These are phyloP conservation scores for Paramecium sonneborni DNA, from an alignment of 73 alveolate genomes.

Conservation along the genomic window DNA sequence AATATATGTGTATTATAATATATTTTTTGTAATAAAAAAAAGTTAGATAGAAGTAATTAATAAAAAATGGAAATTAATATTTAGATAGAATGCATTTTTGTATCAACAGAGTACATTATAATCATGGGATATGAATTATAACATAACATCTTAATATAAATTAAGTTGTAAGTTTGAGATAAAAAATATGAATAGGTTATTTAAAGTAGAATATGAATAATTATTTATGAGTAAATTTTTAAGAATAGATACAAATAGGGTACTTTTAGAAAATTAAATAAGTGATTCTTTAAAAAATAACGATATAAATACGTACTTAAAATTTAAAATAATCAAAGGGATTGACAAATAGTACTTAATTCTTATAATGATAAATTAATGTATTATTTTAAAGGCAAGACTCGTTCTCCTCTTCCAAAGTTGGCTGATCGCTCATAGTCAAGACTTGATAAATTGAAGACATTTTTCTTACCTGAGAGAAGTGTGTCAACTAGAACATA, in stretches of 20 bases:
- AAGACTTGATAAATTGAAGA: neutral
- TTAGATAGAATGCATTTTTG: no score
- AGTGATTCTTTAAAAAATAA: neutral
- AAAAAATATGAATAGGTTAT: no score
- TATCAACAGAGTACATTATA: neutral
- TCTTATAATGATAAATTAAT: neutral
- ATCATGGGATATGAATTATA: neutral
- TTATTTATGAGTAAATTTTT: no score
- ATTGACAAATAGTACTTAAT: neutral
- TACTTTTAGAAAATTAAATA: neutral
- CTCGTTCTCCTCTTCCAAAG: conserved; percentile 27
- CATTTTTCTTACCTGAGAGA: conserved; percentile 14
- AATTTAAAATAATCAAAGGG: neutral
- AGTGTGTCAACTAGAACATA: neutral
- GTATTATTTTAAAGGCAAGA: conserved; percentile 31
- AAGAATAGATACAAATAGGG: neutral
- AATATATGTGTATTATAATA: no score
- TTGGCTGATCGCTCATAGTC: conserved; percentile 5
- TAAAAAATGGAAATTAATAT: no score
- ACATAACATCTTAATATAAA: no score
- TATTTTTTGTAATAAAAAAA: no score
- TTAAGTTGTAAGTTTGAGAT: neutral
- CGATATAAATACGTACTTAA: neutral
- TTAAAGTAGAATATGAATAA: no score
- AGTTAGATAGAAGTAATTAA: no score